Evolutionary conservation across 1,284 basidiomycete species (phyloP), one percentile per base, ranked within the genome.

Genomic region (Takashimella tepidaria): DNA sequence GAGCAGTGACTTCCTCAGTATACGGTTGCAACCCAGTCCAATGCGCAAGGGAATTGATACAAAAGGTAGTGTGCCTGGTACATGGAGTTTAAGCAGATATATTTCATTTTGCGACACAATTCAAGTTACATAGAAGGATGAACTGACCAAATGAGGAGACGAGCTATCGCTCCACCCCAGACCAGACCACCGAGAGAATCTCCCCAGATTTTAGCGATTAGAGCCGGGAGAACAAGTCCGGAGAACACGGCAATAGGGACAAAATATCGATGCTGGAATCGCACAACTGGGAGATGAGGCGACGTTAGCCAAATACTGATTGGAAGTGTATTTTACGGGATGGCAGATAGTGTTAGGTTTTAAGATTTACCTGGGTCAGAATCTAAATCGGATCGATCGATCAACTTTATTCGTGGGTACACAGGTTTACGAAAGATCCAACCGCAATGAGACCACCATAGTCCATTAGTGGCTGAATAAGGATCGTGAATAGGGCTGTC

Each of bases 341-440:
- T 11, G 1, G 16, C 16, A 12, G 41, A n/a, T 4, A 11, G 23
- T 45, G 2, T 12, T 13, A 66, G n/a, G n/a, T n/a, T n/a, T n/a
- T n/a, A n/a, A n/a, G n/a, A n/a, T 79, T 42, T 55, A 86, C 86
- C 82, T 49, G 82, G 80, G 68, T 89, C 88, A 20, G 70, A 76
- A 19, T 87, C 82, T n/a, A 89, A 76, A 64, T 90, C 87, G 27
- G 82, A 80, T 46, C 79, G 76, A 54, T 89, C 86, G 22, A 90
- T 81, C 2, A 82, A 68, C 26, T 79, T 76, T 75, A 89, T 78
- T 26, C 82, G 78, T 41, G 82, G 78, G 61, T 89, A 89, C 5
- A 70, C 80, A 1, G 85, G 83, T 66, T 88, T 87, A 75, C 79
- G 84, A 69, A 89, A 89, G 64, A 89, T 89, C 87, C 88, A 90